These are phyloP conservation scores for Mucor indicus DNA, from an alignment of 371 early-diverging fungal species.

Conservation along the genomic window DNA sequence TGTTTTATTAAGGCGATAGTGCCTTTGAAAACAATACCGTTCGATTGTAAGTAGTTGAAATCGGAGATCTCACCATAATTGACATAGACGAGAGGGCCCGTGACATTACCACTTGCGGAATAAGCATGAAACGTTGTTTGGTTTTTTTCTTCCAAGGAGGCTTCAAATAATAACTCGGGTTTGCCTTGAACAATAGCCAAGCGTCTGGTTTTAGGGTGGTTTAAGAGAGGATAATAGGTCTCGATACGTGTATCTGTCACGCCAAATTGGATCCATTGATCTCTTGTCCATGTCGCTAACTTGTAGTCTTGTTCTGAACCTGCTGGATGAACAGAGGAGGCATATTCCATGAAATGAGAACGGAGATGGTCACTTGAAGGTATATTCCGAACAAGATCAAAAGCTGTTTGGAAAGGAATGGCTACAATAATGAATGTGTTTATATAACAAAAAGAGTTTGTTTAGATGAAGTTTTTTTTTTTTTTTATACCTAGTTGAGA, in stretches of 20 bases:
- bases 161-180: slow-evolving; percentile 42
- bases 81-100: slow-evolving; percentile 62
- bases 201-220: slow-evolving; percentile 49
- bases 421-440: too few species aligned
- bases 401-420: too few species aligned
- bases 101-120: slow-evolving; percentile 59
- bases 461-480: too few species aligned
- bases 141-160: slow-evolving; percentile 48
- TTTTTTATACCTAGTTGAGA: slow-evolving; percentile 5
- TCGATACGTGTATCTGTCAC: slow-evolving; percentile 44
- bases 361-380: slow-evolving; percentile 27
- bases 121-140: slow-evolving; percentile 64
- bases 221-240: slow-evolving; percentile 59
- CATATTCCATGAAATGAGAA: slow-evolving; percentile 26
- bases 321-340: slow-evolving; percentile 49
- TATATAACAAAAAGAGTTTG: too few species aligned
- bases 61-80: slow-evolving; percentile 63
- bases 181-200: slow-evolving; percentile 51
- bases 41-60: slow-evolving; percentile 47
- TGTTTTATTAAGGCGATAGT: slow-evolving; percentile 63
- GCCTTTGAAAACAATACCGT: slow-evolving; percentile 39
- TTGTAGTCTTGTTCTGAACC: slow-evolving; percentile 41
- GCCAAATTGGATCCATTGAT: slow-evolving; percentile 49
- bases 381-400: slow-evolving; percentile 16
- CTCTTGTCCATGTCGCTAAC: slow-evolving; percentile 54